Evolutionary conservation across 2,329 filamentous ascomycete species (phyloP).

Genomic region (Stenocarpella maydis): DNA sequence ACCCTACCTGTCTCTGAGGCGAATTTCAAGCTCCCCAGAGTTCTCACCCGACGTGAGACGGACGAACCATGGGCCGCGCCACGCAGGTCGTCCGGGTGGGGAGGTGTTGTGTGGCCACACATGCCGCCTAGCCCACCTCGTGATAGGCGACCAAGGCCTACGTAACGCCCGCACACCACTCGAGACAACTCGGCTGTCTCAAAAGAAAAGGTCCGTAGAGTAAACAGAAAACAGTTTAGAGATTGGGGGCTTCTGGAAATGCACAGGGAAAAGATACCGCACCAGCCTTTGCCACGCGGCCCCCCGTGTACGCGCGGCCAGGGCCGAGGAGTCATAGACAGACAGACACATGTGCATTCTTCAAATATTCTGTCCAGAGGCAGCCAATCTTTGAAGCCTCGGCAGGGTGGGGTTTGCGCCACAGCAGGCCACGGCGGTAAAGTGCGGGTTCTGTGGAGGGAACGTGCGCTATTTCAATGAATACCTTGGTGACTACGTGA

Average conservation of each 20-base stretch:
- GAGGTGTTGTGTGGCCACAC: background rate
- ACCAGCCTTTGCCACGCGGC: conserved; percentile 14
- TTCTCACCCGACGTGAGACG: background rate
- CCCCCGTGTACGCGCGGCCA: conserved; percentile 15
- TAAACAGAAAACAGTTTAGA: background rate
- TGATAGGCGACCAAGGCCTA: conserved; percentile 20
- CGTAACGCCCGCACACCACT: conserved; percentile 6
- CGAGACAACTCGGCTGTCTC: background rate
- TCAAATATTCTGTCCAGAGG: too few relatives aligned
- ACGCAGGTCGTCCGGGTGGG: conserved; percentile 13
- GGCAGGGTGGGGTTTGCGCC: background rate
- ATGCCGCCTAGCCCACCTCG: conserved; percentile 7
- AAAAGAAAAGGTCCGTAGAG: background rate
- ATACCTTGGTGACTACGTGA: too few relatives aligned
- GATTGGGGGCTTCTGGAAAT: background rate
- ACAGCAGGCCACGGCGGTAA: too few relatives aligned
- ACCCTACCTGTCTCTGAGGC: conserved; percentile 4
- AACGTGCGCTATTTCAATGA: too few relatives aligned
- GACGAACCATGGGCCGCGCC: conserved; percentile 24
- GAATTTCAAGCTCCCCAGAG: background rate
- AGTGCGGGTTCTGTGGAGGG: too few relatives aligned
- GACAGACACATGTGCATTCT: background rate
- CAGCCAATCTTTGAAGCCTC: too few relatives aligned
- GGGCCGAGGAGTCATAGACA: conserved; percentile 27
- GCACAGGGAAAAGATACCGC: background rate